A percentile compares a stretch with the other conserved stretches of the same genome.
Evolutionary conservation across 495 filamentous ascomycete species (phyloP).

Genomic region (Chaetomium tenue): DNA sequence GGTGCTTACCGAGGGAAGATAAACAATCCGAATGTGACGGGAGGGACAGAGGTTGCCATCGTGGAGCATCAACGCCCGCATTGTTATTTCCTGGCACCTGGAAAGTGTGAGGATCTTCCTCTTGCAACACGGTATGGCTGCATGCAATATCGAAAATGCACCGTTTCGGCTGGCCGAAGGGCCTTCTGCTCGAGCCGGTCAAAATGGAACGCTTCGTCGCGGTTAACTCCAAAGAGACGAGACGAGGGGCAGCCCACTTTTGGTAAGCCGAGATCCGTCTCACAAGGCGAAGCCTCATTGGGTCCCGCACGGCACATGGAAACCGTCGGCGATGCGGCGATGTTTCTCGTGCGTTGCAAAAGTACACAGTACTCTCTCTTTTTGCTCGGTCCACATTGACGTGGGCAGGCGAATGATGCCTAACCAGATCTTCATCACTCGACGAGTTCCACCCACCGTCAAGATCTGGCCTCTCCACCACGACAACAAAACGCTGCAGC

Average conservation of each 20-base stretch:
- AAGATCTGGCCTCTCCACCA: constrained; percentile 3
- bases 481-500: neutral
- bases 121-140: constrained; percentile 10
- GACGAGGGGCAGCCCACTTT: constrained; percentile 8
- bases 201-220: constrained; percentile 9
- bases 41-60: neutral
- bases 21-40: neutral
- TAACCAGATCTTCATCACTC: constrained; percentile 10
- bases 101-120: neutral
- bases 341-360: neutral
- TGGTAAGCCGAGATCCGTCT: constrained; percentile 19
- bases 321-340: neutral
- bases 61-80: neutral
- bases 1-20: neutral
- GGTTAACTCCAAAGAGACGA: neutral
- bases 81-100: too few species aligned
- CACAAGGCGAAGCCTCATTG: neutral
- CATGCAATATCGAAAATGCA: constrained; percentile 12
- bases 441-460: neutral
- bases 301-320: neutral
- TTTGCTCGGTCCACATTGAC: neutral
- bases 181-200: constrained; percentile 1
- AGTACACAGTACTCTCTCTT: neutral
- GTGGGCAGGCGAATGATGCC: constrained; percentile 16
- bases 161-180: constrained; percentile 18